Conservation (phyloP, 2,329 filamentous ascomycete species). For the Talaromyces sp. region DNA sequence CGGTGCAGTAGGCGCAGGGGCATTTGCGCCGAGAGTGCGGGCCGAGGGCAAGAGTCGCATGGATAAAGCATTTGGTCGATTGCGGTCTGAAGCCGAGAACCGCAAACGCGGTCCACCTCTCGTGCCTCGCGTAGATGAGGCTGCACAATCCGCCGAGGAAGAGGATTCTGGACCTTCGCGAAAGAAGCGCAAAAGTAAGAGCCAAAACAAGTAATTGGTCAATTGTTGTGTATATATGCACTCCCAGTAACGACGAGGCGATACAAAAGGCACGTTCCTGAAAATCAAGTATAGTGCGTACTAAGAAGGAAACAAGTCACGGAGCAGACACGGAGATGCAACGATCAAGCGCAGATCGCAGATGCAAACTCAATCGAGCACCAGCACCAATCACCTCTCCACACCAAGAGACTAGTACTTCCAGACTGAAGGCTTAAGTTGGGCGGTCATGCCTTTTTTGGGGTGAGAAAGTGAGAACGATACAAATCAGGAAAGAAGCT, state of each 20-base stretch:
- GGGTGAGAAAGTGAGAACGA: background rate
- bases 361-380: conserved; percentile 7
- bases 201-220: background rate
- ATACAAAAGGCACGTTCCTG: background rate
- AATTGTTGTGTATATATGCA: background rate
- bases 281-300: background rate
- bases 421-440: background rate
- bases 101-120: conserved; percentile 21
- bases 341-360: background rate
- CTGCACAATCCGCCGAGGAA: background rate
- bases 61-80: conserved; percentile 67
- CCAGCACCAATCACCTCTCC: background rate
- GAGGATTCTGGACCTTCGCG: background rate
- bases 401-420: background rate
- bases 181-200: conserved; percentile 8
- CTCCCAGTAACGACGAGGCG: background rate
- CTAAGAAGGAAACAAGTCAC: background rate
- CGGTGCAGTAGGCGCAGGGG: conserved; percentile 57
- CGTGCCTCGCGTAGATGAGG: background rate
- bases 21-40: conserved; percentile 67
- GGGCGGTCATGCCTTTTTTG: background rate
- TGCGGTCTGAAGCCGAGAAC: conserved; percentile 55
- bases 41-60: conserved; percentile 65
- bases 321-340: background rate
- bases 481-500: conserved; percentile 1